Base-by-base conservation (phyloP, 441 rosid species). In the Macaranga tanarius region DNA sequence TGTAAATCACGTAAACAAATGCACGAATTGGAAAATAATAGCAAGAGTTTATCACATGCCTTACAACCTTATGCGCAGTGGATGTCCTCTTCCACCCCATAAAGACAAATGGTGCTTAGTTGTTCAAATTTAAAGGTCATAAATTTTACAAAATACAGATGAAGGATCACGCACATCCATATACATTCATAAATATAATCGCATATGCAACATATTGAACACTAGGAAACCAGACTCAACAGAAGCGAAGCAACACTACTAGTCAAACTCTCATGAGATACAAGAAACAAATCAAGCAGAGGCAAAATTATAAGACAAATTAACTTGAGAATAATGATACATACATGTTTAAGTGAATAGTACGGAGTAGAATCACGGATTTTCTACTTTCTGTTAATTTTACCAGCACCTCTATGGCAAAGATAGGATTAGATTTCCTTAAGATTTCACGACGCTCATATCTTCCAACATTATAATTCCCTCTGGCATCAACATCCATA, bases 291-390 rank as follows among this genome's bases (percentile, higher is more conserved):
- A 56, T 42, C 48, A 60, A 19, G 34, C 45, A 56, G 19, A 22
- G 44, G 22, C n/a, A 64, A 42, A 68, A 20, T 69, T 26, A 12
- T 15, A 66, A 75, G 60, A 52, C 62, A 76, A 61, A 57, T 19
- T n/a, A 71, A 64, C 70, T 12, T 45, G 69, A 71, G 72, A 77
- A 66, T 48, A 13, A 25, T 52, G 65, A n/a, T 31, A 50, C 85
- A 28, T 86, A 87, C 94, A 87, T 73, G 82, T 89, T 87, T 69
- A 87, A 73, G 80, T 77, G 81, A 75, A 89, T 69, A 67, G 83
- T 79, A 72, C 86, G 88, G 65, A 89, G 87, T 19, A 87, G 76
- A 76, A 79, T 75, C 38, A 71, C 59, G 40, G 89, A 86, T 71
- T 84, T 86, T 77, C 83, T 77, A 77, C 84, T 80, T 78, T 85